Percentiles rank a stretch among this genome's conserved stretches.
Evolutionary conservation across 768 basidiomycete species (phyloP).

Genomic region (Boletus patriciae): DNA sequence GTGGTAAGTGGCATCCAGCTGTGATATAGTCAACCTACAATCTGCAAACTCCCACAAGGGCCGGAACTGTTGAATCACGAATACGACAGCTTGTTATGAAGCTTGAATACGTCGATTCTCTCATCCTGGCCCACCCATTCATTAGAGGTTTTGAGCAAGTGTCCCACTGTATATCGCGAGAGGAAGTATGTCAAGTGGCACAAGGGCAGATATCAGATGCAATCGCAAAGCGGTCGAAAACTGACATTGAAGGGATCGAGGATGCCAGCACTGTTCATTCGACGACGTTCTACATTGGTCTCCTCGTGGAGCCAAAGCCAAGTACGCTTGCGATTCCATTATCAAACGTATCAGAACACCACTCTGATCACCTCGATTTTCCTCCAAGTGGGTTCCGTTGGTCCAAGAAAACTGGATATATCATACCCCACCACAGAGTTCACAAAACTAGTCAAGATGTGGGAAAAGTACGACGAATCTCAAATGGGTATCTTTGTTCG

Average conservation of each 20-base stretch:
- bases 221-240: conserved; percentile 69
- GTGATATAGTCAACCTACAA: not conserved
- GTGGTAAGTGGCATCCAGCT: conserved; percentile 58
- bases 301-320: conserved; percentile 88
- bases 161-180: conserved; percentile 78
- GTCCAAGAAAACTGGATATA: conserved; percentile 87
- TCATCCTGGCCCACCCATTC: conserved; percentile 92
- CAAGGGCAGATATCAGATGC: conserved; percentile 82
- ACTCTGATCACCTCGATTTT: conserved; percentile 19
- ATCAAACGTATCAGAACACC: conserved; percentile 8
- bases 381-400: conserved; percentile 65
- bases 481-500: conserved; percentile 94
- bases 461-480: conserved; percentile 91
- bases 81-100: conserved; percentile 97
- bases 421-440: conserved; percentile 97
- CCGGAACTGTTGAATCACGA: conserved; percentile 98
- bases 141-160: conserved; percentile 91
- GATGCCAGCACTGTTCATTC: conserved; percentile 81
- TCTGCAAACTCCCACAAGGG: conserved; percentile 41
- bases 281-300: conserved; percentile 98
- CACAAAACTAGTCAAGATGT: conserved; percentile 87
- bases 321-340: conserved; percentile 50
- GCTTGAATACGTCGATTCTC: conserved; percentile 91
- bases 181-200: conserved; percentile 85
- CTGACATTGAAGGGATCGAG: conserved; percentile 75